phyloP scores from a whole-genome alignment of 305 asterid genomes.

The Fraxinus velutina region DNA sequence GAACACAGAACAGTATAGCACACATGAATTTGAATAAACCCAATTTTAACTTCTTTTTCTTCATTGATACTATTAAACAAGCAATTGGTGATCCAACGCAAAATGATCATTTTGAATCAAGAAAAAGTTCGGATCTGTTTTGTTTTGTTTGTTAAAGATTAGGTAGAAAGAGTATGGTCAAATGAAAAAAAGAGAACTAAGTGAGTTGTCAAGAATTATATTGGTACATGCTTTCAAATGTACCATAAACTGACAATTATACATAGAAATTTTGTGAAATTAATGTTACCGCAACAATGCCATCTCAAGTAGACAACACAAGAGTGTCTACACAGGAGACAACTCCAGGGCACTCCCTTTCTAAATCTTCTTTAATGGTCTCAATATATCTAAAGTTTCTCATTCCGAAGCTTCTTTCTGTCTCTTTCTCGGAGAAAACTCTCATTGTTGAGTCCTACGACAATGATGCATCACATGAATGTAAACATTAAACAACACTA shows the following conservation, averaged over 20 bases:
- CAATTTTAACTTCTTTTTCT: not conserved
- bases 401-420: conserved; percentile 94
- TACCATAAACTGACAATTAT: too few relatives aligned
- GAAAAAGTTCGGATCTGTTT: not conserved
- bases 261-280: too few relatives aligned
- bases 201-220: not conserved
- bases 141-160: not conserved
- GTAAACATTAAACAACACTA: conserved; percentile 9
- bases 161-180: not conserved
- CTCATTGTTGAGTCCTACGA: conserved; percentile 88
- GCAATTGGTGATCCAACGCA: not conserved
- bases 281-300: conserved; percentile 49
- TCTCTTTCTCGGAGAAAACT: conserved; percentile 79
- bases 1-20: too few relatives aligned
- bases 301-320: conserved; percentile 87
- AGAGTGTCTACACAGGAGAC: conserved; percentile 90
- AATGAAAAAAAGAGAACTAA: not conserved
- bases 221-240: too few relatives aligned
- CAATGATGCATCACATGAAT: conserved; percentile 93
- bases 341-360: conserved; percentile 94
- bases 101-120: too few relatives aligned
- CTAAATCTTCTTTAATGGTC: conserved; percentile 76
- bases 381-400: conserved; percentile 90
- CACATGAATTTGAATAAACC: not conserved
- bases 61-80: not conserved